Evolutionary conservation across 371 early-diverging fungal genomes (phyloP), one percentile per base, ranked within the genome.

Genomic region (Mortierella sp.): DNA sequence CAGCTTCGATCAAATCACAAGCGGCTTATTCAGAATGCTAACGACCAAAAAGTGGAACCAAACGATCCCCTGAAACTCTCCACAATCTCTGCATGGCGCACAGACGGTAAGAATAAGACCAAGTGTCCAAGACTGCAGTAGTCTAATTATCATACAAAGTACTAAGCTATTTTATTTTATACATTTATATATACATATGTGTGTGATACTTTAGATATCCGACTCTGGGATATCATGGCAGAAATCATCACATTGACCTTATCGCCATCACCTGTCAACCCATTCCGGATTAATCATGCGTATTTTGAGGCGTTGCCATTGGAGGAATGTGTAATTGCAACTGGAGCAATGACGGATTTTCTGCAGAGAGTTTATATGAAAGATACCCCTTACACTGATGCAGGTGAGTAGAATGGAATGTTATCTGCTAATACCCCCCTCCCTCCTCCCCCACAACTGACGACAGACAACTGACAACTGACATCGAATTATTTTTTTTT

Each of bases 151-250:
- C 6, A 47, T 47, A 20, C 47, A 10, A 10, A 47, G 24, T 47
- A 20, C 47, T 47, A 10, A 47, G 24, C 40, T 37, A 2, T 16
- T 39, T 30, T 9, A 30, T 67, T 69, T 28, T 26, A n/a, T n/a
- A n/a, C n/a, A n/a, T 61, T 62, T 59, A 28, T 28, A 61, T 22
- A n/a, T n/a, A n/a, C n/a, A n/a, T n/a, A n/a, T 51, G 35, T 35
- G 35, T 35, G 6, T 35, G 35, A n/a, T 40, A 4, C 43, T n/a
- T 47, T 72, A 91, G 94, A 94, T 64, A 87, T 95, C 2, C 75
- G 86, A 6, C 84, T 93, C 18, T 93, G 93, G 93, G 93, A 95
- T 68, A 92, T 95, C n/a, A 81, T 95, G 28, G 90, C 89, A 20
- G 95, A 95, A 83, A 87, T 95, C 18, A 73, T 94, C 6, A 62